A percentile compares a stretch with the other conserved stretches of the same genome.
These are phyloP conservation scores for Tetracladium setigerum DNA, from an alignment of 495 filamentous ascomycete species.

Conservation along the genomic window DNA sequence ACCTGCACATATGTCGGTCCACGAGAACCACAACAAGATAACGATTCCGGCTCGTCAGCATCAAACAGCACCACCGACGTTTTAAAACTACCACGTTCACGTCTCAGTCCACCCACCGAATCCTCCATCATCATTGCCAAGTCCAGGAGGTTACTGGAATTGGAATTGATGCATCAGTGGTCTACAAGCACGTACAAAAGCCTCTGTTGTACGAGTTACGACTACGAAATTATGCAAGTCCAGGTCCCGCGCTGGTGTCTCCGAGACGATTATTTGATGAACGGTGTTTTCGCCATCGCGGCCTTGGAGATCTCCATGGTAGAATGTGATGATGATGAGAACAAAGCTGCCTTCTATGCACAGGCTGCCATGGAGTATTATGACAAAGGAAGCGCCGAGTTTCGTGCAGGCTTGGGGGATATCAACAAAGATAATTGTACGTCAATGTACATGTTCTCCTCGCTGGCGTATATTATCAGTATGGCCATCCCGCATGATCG, in stretches of 20 bases:
- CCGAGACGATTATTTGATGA: conserved; percentile 24
- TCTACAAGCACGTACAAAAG: conserved; percentile 26
- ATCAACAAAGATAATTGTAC: conserved; percentile 23
- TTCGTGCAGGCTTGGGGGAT: conserved; percentile 21
- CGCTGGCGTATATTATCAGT: conserved; percentile 25
- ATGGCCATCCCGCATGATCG: conserved; percentile 21
- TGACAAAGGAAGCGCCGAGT: conserved; percentile 24
- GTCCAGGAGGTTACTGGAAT: conserved; percentile 23
- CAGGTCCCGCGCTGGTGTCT: conserved; percentile 22
- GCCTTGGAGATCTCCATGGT: conserved; percentile 25
- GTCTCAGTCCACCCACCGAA: neutral
- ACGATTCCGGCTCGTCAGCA: no score
- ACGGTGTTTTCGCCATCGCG: conserved; percentile 26
- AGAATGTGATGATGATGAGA: neutral
- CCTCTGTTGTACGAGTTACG: conserved; percentile 24
- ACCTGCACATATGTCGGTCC: conserved; percentile 18
- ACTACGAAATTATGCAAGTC: conserved; percentile 22
- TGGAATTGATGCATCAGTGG: conserved; percentile 31
- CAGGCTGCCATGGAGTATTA: conserved; percentile 25
- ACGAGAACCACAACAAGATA: no score
- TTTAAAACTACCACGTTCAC: conserved; percentile 2
- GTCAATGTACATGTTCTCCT: conserved; percentile 26
- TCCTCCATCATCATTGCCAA: conserved; percentile 13
- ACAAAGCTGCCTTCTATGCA: conserved; percentile 20
- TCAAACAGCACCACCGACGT: neutral